A percentile compares a stretch with the other conserved stretches of the same genome.
phyloP scores from a whole-genome alignment of 2,329 filamentous ascomycete species.

The Cordyceps fumosorosea region DNA sequence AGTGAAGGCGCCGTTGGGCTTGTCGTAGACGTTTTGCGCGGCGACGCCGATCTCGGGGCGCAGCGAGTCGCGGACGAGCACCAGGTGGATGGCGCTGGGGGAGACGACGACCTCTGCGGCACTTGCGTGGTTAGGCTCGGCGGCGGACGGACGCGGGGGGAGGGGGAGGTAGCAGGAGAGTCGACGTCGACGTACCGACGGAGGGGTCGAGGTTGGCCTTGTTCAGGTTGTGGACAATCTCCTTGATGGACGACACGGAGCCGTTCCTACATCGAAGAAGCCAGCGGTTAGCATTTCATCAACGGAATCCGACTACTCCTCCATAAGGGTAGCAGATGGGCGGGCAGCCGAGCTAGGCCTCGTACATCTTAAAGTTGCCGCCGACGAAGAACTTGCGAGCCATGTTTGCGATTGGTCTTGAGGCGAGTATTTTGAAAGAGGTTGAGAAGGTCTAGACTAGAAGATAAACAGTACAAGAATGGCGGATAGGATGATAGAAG shows the following conservation, averaged over 20 bases:
- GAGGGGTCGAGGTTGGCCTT: conserved; percentile 71
- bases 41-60: conserved; percentile 74
- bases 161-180: not conserved
- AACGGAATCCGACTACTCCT: conserved; percentile 3
- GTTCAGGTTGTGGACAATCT: conserved; percentile 87
- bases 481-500: conserved; percentile 1
- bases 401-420: conserved; percentile 54
- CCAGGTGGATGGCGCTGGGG: conserved; percentile 84
- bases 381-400: conserved; percentile 95
- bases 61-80: conserved; percentile 73
- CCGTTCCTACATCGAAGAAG: conserved; percentile 65
- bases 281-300: not conserved
- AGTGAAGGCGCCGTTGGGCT: conserved; percentile 93
- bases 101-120: conserved; percentile 83
- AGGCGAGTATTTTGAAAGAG: not conserved
- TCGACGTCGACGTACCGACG: conserved; percentile 48
- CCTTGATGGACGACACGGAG: conserved; percentile 78
- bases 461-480: not conserved
- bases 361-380: conserved; percentile 99
- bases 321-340: not conserved
- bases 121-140: conserved; percentile 12
- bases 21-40: conserved; percentile 95
- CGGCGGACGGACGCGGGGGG: not conserved
- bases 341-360: conserved; percentile 14
- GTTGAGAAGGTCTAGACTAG: not conserved